These are phyloP conservation scores for Pseudotsuga menziesii DNA, from an alignment of 75 land plant species.

Conservation along the genomic window DNA sequence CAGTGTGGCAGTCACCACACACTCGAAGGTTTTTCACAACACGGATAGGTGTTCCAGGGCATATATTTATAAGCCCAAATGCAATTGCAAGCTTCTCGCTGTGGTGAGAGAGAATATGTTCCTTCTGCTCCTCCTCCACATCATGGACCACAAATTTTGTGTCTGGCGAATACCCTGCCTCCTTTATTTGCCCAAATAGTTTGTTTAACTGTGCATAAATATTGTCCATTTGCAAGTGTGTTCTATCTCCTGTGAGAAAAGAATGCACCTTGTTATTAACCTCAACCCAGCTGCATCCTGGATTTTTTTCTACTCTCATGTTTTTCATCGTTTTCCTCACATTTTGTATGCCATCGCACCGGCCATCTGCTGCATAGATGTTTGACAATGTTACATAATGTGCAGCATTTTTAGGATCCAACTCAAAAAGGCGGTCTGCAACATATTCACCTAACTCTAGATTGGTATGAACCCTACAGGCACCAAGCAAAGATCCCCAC, in stretches of 20 bases:
- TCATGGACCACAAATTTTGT: slow-evolving; percentile 6
- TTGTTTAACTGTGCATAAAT: slow-evolving; percentile 42
- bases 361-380: slow-evolving; percentile 50
- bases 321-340: slow-evolving; percentile 56
- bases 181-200: slow-evolving; percentile 41
- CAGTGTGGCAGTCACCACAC: slow-evolving; percentile 58
- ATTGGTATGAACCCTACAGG: slow-evolving; percentile 42
- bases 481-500: slow-evolving; percentile 71
- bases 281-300: slow-evolving; percentile 72
- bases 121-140: slow-evolving; percentile 42
- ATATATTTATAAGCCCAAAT: slow-evolving; percentile 61
- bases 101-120: slow-evolving; percentile 58
- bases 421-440: slow-evolving; percentile 42
- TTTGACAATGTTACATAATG: slow-evolving; percentile 56
- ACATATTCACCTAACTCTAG: slow-evolving; percentile 59
- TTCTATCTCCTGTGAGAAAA: slow-evolving; percentile 52
- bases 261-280: slow-evolving; percentile 50
- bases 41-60: slow-evolving; percentile 56
- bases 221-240: slow-evolving; percentile 47
- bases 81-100: slow-evolving; percentile 75
- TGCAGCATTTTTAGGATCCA: slow-evolving; percentile 39
- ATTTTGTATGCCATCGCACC: slow-evolving; percentile 52
- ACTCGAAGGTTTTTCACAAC: slow-evolving; percentile 69
- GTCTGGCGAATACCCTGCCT: slow-evolving; percentile 8
- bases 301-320: slow-evolving; percentile 36